phyloP scores from a whole-genome alignment of 306 rosid genomes.

The Neltuma alba region DNA sequence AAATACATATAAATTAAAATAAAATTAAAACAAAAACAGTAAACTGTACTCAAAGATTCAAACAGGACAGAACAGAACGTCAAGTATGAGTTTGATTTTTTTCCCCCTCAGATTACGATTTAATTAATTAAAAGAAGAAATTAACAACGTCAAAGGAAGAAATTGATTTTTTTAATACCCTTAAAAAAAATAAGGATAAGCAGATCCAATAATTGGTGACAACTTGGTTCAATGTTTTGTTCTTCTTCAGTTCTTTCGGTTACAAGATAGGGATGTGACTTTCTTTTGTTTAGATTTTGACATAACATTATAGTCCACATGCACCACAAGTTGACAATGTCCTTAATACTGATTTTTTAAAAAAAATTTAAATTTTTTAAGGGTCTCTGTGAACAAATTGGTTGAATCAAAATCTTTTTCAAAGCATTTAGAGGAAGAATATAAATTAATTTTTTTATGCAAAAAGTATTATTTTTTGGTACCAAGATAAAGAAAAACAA shows the following conservation, averaged over 20 bases:
- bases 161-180: slow-evolving; percentile 1
- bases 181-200: background rate
- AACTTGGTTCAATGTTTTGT: slow-evolving; percentile 38
- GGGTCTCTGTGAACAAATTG: slow-evolving; percentile 26
- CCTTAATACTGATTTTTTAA: background rate
- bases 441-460: too few relatives aligned
- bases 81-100: background rate
- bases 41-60: background rate
- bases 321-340: slow-evolving; percentile 6
- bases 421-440: too few relatives aligned
- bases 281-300: slow-evolving; percentile 20
- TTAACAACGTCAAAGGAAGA: background rate
- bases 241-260: slow-evolving; percentile 36
- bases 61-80: background rate
- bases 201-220: slow-evolving; percentile 42
- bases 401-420: slow-evolving; percentile 31
- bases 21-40: background rate
- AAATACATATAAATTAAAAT: background rate
- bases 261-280: slow-evolving; percentile 41
- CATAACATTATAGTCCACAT: slow-evolving; percentile 24
- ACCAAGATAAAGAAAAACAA: too few relatives aligned
- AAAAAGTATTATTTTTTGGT: too few relatives aligned
- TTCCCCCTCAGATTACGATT: background rate
- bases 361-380: slow-evolving; percentile 8
- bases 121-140: background rate